Conservation (phyloP, 2,329 filamentous ascomycete genomes). For the Beauveria pseudobassiana region DNA sequence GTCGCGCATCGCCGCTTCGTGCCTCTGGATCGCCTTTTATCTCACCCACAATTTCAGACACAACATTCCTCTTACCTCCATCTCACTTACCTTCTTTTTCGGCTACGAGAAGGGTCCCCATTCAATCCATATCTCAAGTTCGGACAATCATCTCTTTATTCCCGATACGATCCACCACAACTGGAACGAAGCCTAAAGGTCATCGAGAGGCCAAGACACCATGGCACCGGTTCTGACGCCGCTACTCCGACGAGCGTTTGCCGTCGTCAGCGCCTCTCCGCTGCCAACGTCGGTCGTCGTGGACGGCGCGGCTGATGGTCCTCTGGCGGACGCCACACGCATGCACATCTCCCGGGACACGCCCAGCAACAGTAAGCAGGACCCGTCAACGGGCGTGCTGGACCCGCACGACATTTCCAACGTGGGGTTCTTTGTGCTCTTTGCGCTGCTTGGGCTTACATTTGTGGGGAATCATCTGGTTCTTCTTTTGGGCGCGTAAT, state of each 20-base stretch:
- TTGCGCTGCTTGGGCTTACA: constrained; percentile 71
- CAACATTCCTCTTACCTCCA: background rate
- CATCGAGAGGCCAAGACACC: background rate
- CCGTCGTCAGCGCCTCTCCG: background rate
- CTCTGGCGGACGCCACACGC: constrained; percentile 25
- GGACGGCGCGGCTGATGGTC: background rate
- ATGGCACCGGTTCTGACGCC: constrained; percentile 9
- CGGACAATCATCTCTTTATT: background rate
- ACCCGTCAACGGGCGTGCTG: constrained; percentile 43
- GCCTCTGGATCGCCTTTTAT: background rate
- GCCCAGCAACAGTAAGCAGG: constrained; percentile 19
- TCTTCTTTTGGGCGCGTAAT: constrained; percentile 98
- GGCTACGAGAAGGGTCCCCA: background rate
- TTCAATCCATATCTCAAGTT: background rate
- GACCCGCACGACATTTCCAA: constrained; percentile 53
- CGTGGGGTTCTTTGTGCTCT: constrained; percentile 72
- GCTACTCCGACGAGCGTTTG: constrained; percentile 3
- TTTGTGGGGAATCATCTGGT: constrained; percentile 82
- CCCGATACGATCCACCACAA: background rate
- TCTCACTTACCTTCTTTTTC: background rate
- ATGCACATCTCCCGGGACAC: constrained; percentile 36
- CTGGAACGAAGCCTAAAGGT: background rate
- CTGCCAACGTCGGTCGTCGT: background rate
- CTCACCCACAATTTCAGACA: background rate
- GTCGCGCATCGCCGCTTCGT: background rate